A percentile compares a stretch with the other conserved stretches of the same genome.
Conservation (phyloP, 2,329 filamentous ascomycete genomes). For the Sporothrix globosa region DNA sequence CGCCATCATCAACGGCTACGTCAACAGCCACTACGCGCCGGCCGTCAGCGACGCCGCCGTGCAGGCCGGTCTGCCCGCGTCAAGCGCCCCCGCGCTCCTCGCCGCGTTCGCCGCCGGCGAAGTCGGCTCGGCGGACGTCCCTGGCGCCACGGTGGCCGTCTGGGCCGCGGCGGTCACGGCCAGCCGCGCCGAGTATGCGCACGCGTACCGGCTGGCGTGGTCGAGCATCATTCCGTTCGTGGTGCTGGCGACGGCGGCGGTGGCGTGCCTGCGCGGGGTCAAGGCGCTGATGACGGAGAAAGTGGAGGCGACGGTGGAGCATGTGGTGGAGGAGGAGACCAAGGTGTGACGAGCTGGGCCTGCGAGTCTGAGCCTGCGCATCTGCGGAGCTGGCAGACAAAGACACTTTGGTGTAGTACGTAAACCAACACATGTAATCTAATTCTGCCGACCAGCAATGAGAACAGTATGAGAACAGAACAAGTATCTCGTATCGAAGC, state of each 20-base stretch:
- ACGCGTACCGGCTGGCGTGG: conserved; percentile 56
- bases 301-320: conserved; percentile 57
- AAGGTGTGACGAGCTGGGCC: too few relatives aligned
- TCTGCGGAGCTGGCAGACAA: background rate
- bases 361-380: too few relatives aligned
- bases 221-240: conserved; percentile 56
- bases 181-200: conserved; percentile 51
- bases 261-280: conserved; percentile 52
- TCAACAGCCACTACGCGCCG: conserved; percentile 47
- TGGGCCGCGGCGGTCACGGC: conserved; percentile 46
- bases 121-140: conserved; percentile 40
- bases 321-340: conserved; percentile 30
- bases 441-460: too few relatives aligned
- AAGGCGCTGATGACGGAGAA: conserved; percentile 58
- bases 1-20: conserved; percentile 55
- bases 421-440: background rate
- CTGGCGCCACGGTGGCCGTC: conserved; percentile 46
- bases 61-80: conserved; percentile 48
- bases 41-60: conserved; percentile 49
- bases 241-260: conserved; percentile 51
- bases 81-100: conserved; percentile 46
- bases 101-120: conserved; percentile 46
- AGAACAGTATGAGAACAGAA: too few relatives aligned
- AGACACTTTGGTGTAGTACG: too few relatives aligned
- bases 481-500: background rate